Percentiles rank a stretch among this genome's conserved stretches.
phyloP scores from a whole-genome alignment of 306 rosid genomes.

The Betula pendula region DNA sequence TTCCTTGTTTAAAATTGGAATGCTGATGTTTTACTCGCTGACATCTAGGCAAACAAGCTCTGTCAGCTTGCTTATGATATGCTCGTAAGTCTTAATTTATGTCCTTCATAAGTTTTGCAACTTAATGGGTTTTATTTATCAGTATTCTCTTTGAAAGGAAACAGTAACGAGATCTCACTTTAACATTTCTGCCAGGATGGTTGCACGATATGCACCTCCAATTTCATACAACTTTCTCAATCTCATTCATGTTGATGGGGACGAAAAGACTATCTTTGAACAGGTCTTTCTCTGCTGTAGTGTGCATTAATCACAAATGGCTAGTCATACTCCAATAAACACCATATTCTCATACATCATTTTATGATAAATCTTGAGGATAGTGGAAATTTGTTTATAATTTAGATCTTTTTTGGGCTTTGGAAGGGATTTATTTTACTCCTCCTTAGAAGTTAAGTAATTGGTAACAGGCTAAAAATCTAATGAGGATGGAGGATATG shows the following conservation, averaged over 20 bases:
- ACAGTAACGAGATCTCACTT: constrained; percentile 16
- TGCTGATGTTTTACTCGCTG: constrained; percentile 82
- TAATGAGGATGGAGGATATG: no score
- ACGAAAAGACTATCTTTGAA: constrained; percentile 65
- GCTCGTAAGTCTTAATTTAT: constrained; percentile 68
- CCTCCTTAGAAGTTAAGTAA: no score
- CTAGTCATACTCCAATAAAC: neutral
- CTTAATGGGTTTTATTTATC: neutral
- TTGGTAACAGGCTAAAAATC: no score
- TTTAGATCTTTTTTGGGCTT: no score
- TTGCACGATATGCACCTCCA: constrained; percentile 96
- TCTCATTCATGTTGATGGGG: constrained; percentile 67
- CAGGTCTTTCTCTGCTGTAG: constrained; percentile 44
- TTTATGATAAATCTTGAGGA: no score
- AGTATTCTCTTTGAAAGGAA: constrained; percentile 3
- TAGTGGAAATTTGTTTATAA: no score
- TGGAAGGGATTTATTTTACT: no score
- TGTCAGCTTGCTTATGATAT: constrained; percentile 92
- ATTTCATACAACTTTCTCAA: constrained; percentile 95
- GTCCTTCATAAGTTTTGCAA: neutral
- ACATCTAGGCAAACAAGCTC: constrained; percentile 97
- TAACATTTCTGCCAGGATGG: constrained; percentile 59
- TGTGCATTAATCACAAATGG: constrained; percentile 12
- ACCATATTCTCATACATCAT: no score
- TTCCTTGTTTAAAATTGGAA: constrained; percentile 91